Percentiles rank a stretch among this genome's conserved stretches.
These are phyloP conservation scores for Candida taoyuanica DNA, from an alignment of 805 yeast genomes.

Conservation along the genomic window DNA sequence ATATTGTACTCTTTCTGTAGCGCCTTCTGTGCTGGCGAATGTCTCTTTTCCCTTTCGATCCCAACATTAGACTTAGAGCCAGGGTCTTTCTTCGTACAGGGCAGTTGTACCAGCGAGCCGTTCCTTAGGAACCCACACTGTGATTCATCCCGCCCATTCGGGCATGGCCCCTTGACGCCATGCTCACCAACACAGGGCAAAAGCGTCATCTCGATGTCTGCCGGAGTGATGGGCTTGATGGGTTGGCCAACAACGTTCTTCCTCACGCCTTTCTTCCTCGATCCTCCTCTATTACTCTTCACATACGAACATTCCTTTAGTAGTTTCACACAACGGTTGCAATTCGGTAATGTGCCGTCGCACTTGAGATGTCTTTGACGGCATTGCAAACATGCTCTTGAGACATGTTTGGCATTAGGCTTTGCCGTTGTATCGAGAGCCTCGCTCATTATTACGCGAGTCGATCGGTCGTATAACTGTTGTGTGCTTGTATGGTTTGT, in stretches of 20 bases:
- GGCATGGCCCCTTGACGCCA: constrained; percentile 17
- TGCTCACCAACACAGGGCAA: constrained; percentile 19
- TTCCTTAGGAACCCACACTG: constrained; percentile 21
- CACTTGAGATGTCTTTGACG: constrained; percentile 48
- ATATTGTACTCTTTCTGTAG: constrained; percentile 3
- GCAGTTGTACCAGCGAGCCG: constrained; percentile 16
- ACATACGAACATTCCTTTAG: constrained; percentile 41
- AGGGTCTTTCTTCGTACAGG: constrained; percentile 14
- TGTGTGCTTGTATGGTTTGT: no score
- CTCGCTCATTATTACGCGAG: not conserved
- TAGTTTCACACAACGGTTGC: constrained; percentile 37
- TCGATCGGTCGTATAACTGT: not conserved
- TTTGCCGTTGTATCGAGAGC: constrained; percentile 3
- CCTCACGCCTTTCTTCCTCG: constrained; percentile 45
- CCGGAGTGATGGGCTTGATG: not conserved
- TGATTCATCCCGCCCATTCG: constrained; percentile 22
- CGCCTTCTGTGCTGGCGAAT: constrained; percentile 3
- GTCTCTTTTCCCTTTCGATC: no score
- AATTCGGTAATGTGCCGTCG: constrained; percentile 43
- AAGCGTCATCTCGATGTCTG: constrained; percentile 4
- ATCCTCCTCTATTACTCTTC: constrained; percentile 50
- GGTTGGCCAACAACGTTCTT: not conserved
- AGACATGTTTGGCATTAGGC: constrained; percentile 35
- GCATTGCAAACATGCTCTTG: constrained; percentile 49
- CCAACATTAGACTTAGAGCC: constrained; percentile 9